Conservation (phyloP, 2,329 filamentous ascomycete genomes). For the Graphilbum fragrans region DNA sequence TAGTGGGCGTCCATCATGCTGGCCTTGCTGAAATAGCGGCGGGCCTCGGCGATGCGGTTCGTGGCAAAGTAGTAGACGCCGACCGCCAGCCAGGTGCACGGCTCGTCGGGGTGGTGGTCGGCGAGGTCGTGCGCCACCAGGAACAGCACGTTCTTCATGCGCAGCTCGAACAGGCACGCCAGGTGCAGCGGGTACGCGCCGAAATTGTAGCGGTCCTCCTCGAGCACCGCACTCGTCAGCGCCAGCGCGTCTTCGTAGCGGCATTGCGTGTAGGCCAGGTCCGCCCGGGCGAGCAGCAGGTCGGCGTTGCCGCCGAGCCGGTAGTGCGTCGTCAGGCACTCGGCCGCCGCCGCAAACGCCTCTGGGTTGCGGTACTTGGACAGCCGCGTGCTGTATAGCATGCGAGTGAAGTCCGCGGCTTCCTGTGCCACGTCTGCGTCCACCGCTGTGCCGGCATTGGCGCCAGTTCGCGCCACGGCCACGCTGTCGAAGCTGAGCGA, state of each 20-base stretch:
- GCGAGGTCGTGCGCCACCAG: slow-evolving; percentile 85
- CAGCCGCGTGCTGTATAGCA: slow-evolving; percentile 88
- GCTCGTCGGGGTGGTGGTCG: slow-evolving; percentile 81
- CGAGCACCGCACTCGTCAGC: slow-evolving; percentile 73
- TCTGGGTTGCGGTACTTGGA: slow-evolving; percentile 89
- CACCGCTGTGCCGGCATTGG: slow-evolving; percentile 6
- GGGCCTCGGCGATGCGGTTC: slow-evolving; percentile 80
- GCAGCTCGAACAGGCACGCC: slow-evolving; percentile 79
- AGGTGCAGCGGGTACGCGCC: slow-evolving; percentile 81
- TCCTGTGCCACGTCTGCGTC: slow-evolving; percentile 51
- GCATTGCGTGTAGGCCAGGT: slow-evolving; percentile 88
- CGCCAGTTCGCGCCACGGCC: slow-evolving; percentile 44
- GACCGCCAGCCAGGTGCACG: slow-evolving; percentile 87
- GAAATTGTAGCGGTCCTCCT: slow-evolving; percentile 81
- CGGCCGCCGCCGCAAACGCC: slow-evolving; percentile 73
- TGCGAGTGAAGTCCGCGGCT: slow-evolving; percentile 85
- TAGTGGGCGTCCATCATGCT: slow-evolving; percentile 97
- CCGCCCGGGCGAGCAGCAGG: slow-evolving; percentile 77
- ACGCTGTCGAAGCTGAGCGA: slow-evolving; percentile 85
- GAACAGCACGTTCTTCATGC: slow-evolving; percentile 79
- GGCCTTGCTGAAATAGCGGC: slow-evolving; percentile 93
- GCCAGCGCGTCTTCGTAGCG: slow-evolving; percentile 78
- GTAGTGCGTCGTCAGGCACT: slow-evolving; percentile 89
- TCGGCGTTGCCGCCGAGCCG: slow-evolving; percentile 78
- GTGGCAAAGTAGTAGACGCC: slow-evolving; percentile 91